Evolutionary conservation across 106 monocot genomes (phyloP).

Genomic region (Dioscorea alata): DNA sequence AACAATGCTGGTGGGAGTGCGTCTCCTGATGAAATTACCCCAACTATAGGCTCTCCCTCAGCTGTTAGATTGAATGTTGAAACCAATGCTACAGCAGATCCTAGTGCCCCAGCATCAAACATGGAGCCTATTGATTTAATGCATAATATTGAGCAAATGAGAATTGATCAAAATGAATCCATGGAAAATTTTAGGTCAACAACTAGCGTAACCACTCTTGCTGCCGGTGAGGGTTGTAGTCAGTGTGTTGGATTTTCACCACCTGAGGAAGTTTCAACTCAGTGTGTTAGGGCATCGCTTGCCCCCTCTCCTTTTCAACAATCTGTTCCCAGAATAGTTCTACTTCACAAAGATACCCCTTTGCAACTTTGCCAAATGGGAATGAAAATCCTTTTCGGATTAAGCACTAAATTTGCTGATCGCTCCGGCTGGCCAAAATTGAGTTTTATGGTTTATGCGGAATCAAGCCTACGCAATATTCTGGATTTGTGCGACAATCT

Average conservation of each 20-base stretch:
- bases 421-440: slow-evolving; percentile 65
- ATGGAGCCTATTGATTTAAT: slow-evolving; percentile 18
- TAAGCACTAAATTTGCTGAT: slow-evolving; percentile 60
- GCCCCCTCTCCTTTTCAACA: slow-evolving; percentile 16
- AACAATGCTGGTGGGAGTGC: slow-evolving; percentile 6
- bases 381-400: slow-evolving; percentile 60
- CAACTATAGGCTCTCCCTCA: slow-evolving; percentile 7
- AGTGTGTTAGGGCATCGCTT: slow-evolving; percentile 28
- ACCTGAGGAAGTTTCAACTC: slow-evolving; percentile 44
- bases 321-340: slow-evolving; percentile 21
- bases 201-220: not conserved
- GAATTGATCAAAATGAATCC: slow-evolving; percentile 11
- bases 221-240: slow-evolving; percentile 16
- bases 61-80: slow-evolving; percentile 4
- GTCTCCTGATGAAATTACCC: slow-evolving; percentile 3
- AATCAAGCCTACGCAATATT: slow-evolving; percentile 45
- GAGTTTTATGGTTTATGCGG: slow-evolving; percentile 51
- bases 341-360: slow-evolving; percentile 50
- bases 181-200: not conserved
- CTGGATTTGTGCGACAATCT: slow-evolving; percentile 56
- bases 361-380: slow-evolving; percentile 49
- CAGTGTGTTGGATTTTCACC: slow-evolving; percentile 37
- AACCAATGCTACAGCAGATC: not conserved
- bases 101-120: slow-evolving; percentile 10
- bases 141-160: slow-evolving; percentile 39